Evolutionary conservation across 148 eudicot species (phyloP).

Genomic region (Tetragonia tetragonoides): DNA sequence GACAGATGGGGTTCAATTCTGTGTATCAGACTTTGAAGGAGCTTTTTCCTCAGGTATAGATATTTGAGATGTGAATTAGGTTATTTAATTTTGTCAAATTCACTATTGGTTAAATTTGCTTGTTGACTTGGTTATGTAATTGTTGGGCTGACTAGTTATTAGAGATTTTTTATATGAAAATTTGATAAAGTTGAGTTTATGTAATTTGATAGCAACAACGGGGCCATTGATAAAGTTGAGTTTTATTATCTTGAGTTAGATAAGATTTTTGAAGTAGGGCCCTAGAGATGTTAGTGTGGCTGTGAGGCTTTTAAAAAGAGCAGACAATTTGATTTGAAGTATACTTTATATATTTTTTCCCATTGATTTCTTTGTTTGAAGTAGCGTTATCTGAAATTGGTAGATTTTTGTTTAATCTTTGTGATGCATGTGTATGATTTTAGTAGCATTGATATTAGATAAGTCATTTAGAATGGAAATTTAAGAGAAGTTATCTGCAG

Average conservation of each 20-base stretch:
- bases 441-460: neutral
- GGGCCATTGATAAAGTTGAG: too few species aligned
- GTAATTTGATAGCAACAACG: too few species aligned
- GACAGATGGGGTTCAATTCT: conserved; percentile 55
- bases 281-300: neutral
- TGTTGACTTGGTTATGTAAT: neutral
- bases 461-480: neutral
- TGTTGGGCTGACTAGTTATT: neutral
- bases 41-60: conserved; percentile 53
- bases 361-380: neutral
- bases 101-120: neutral
- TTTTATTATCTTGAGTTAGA: too few species aligned
- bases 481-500: too few species aligned
- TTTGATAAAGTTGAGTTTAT: too few species aligned
- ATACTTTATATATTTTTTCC: too few species aligned
- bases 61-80: neutral
- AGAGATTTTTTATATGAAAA: neutral
- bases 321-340: too few species aligned
- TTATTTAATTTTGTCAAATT: neutral
- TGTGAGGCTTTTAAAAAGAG: neutral
- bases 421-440: neutral
- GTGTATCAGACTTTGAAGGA: conserved; percentile 48
- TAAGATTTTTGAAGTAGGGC: neutral
- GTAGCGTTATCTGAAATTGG: neutral
- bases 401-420: neutral